Percentiles rank a stretch among this genome's conserved stretches.
phyloP scores from a whole-genome alignment of 345 rosid species.

The Moringa oleifera region DNA sequence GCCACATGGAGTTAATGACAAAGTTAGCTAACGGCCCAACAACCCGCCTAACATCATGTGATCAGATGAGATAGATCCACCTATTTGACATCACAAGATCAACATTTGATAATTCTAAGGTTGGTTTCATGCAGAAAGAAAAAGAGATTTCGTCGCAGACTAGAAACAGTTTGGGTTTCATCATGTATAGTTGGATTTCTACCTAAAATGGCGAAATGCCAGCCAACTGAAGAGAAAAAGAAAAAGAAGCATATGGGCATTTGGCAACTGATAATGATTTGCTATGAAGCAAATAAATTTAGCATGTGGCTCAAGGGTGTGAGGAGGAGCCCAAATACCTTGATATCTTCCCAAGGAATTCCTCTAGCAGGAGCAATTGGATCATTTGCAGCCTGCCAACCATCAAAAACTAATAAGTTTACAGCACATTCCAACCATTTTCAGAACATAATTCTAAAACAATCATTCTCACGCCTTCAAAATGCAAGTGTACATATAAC shows the following conservation, averaged over 20 bases:
- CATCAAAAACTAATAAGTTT: conserved; percentile 1
- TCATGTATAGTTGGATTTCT: neutral
- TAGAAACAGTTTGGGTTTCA: neutral
- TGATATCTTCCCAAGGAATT: conserved; percentile 79
- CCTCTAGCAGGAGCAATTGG: conserved; percentile 88
- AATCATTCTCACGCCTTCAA: neutral
- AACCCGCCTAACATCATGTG: neutral
- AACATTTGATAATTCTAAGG: too few species aligned
- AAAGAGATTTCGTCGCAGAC: neutral
- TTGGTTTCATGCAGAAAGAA: too few species aligned
- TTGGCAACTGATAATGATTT: neutral
- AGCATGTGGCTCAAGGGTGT: neutral
- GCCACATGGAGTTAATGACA: neutral
- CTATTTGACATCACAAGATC: neutral
- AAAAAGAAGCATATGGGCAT: neutral
- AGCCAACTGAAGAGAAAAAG: neutral
- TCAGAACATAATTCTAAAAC: neutral
- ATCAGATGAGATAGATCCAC: neutral
- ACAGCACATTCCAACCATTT: neutral
- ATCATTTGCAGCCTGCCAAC: conserved; percentile 78
- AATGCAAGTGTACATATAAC: neutral
- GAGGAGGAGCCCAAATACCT: conserved; percentile 38
- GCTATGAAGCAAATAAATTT: neutral
- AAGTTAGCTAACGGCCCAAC: neutral
- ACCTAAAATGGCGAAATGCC: neutral